Percentiles rank a stretch among this genome's conserved stretches.
These are phyloP conservation scores for Roridomyces roridus DNA, from an alignment of 768 basidiomycete genomes.

Conservation along the genomic window DNA sequence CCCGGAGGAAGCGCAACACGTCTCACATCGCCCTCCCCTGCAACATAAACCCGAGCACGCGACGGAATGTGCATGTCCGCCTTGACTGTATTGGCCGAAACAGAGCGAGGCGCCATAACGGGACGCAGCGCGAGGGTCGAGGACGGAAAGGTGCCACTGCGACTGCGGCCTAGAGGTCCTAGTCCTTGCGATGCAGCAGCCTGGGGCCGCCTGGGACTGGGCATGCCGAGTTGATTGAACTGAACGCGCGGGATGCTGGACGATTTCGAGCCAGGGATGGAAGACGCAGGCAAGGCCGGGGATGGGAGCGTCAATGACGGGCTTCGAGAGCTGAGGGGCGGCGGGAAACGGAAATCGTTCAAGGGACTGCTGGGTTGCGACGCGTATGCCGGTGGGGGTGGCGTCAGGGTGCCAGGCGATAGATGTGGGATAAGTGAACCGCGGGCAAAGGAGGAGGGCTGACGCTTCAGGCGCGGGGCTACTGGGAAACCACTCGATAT, in stretches of 20 bases:
- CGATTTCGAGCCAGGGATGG: background rate
- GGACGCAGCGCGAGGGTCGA: slow-evolving; percentile 13
- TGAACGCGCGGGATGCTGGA: background rate
- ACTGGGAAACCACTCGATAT: background rate
- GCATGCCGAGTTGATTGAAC: background rate
- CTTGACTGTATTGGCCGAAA: slow-evolving; percentile 19
- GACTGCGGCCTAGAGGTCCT: background rate
- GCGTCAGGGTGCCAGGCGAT: slow-evolving; percentile 13
- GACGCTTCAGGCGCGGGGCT: slow-evolving; percentile 2
- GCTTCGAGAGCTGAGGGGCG: slow-evolving; percentile 10
- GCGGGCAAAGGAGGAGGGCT: slow-evolving; percentile 22
- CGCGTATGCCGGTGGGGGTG: slow-evolving; percentile 25
- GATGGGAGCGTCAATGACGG: background rate
- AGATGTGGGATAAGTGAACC: slow-evolving; percentile 23
- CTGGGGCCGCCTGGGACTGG: background rate
- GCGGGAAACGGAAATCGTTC: slow-evolving; percentile 8
- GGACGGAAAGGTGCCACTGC: slow-evolving; percentile 5
- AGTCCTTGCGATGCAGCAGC: background rate
- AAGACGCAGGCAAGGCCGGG: slow-evolving; percentile 3
- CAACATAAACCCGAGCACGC: slow-evolving; percentile 14
- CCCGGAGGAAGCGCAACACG: slow-evolving; percentile 7
- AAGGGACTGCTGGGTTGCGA: slow-evolving; percentile 19
- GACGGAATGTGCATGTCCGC: slow-evolving; percentile 12
- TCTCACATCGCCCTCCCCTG: slow-evolving; percentile 3
- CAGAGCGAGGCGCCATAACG: slow-evolving; percentile 19